These are phyloP conservation scores for Mortierella alpina DNA, from an alignment of 192 early-diverging fungal genomes.

Conservation along the genomic window DNA sequence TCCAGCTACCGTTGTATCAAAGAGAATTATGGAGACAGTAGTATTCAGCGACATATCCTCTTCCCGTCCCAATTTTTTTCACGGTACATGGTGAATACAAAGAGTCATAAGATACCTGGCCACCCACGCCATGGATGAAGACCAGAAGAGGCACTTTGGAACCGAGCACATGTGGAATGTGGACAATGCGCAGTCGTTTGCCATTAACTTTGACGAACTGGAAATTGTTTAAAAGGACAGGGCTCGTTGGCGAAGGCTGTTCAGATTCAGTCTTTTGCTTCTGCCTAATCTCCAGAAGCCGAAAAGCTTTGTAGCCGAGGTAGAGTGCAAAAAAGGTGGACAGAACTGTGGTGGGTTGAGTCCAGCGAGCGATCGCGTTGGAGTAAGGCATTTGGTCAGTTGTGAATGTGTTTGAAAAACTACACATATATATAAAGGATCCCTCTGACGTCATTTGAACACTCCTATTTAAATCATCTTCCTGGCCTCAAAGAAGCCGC, in stretches of 20 bases:
- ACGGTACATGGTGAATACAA: not conserved
- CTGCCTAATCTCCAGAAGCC: constrained; percentile 2
- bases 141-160: constrained; percentile 65
- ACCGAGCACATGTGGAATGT: constrained; percentile 65
- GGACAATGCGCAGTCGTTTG: constrained; percentile 61
- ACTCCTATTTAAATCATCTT: constrained; percentile 78
- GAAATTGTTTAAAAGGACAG: constrained; percentile 50
- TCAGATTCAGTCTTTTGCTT: not conserved
- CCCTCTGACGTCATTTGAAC: too few relatives aligned
- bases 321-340: constrained; percentile 35
- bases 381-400: not conserved
- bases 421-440: too few relatives aligned
- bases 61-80: not conserved
- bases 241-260: constrained; percentile 28
- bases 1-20: constrained; percentile 46
- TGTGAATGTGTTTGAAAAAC: too few relatives aligned
- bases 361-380: constrained; percentile 2
- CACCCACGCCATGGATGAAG: constrained; percentile 70
- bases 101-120: constrained; percentile 58
- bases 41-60: not conserved
- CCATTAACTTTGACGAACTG: constrained; percentile 62
- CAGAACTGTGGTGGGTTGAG: constrained; percentile 16
- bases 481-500: constrained; percentile 90
- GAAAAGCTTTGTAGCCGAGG: constrained; percentile 28
- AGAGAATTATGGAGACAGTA: constrained; percentile 7